Base-by-base conservation (phyloP, 2,329 filamentous ascomycete genomes). In the Seiridium cupressi region DNA sequence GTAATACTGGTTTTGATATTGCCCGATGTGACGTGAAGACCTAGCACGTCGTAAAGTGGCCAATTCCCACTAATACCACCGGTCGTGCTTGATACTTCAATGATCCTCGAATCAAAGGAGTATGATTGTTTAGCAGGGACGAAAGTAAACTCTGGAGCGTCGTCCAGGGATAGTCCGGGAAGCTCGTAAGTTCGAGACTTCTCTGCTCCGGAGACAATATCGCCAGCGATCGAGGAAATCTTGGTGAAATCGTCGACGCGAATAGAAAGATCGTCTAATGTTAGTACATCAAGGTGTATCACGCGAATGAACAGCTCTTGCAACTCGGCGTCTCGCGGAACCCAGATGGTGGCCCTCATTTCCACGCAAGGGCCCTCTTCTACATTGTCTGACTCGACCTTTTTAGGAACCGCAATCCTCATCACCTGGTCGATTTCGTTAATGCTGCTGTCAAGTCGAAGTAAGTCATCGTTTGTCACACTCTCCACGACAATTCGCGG, bases 31-130 rank as follows among this genome's bases (percentile, higher is more conserved):
- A 79, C 76, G 18, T 70, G 64, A n/a, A 84, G 68, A 18, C 73
- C 70, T 10, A 86, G 75, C 36, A 76, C 69, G 65, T 84, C 80
- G 66, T 79, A 81, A 1, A 85, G 72, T 0, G 83, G 80, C 73
- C 80, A 84, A 68, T 75, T 77, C 36, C 83, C 83, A 11, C 61
- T 61, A 62, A 86, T 77, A 11, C 69, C 55, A 6, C 79, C 80
- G 1, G 79, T 76, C 3, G 76, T 74, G 18, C 81, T 80, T 34
- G 68, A 64, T 11, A 81, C 73, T 35, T 73, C 67, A 59, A 81
- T 76, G 55, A 74, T 65, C 38, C 79, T 75, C 0, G 79, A 78
- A 58, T 76, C 69, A 51, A 85, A 70, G 5, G 64, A 63, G 68
- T 80, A 84, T 1, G 76, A 71, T 7, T 67, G 57, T 3, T 69